Percentiles rank a stretch among this genome's conserved stretches.
phyloP scores from a whole-genome alignment of 257 asterid genomes.

The Nicotiana knightiana region DNA sequence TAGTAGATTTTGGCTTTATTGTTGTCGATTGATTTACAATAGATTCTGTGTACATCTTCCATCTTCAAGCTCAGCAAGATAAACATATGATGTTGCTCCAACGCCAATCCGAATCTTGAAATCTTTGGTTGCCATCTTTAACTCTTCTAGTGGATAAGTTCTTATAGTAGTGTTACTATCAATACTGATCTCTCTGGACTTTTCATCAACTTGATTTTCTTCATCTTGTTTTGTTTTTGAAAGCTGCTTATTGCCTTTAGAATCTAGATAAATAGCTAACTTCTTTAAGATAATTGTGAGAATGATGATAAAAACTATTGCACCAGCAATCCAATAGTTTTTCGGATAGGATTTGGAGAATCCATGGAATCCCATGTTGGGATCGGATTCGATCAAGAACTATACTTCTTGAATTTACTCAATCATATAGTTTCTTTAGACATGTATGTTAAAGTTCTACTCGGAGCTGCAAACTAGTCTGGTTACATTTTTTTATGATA shows the following conservation, averaged over 20 bases:
- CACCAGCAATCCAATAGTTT: conserved; percentile 48
- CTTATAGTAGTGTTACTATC: conserved; percentile 25
- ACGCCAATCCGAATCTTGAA: conserved; percentile 56
- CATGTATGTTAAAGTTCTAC: background rate
- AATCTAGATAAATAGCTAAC: conserved; percentile 26
- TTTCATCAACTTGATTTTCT: no score
- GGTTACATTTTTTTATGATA: background rate
- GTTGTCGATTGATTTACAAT: no score
- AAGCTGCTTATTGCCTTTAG: background rate
- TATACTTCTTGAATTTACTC: background rate
- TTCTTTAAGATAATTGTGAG: conserved; percentile 39
- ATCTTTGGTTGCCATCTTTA: conserved; percentile 50
- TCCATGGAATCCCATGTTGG: conserved; percentile 37
- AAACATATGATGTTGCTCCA: conserved; percentile 65
- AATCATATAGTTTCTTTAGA: background rate
- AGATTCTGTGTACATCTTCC: conserved; percentile 18
- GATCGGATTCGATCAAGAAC: conserved; percentile 5
- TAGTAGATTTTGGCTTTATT: no score
- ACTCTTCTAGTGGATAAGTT: conserved; percentile 60
- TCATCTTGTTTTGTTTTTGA: conserved; percentile 9
- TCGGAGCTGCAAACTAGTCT: background rate
- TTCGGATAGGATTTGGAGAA: conserved; percentile 37
- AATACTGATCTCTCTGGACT: background rate
- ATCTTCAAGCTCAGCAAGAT: conserved; percentile 63
- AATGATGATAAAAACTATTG: conserved; percentile 38